Conservation (phyloP, 768 basidiomycete species). For the Pisolithus tinctorius region DNA sequence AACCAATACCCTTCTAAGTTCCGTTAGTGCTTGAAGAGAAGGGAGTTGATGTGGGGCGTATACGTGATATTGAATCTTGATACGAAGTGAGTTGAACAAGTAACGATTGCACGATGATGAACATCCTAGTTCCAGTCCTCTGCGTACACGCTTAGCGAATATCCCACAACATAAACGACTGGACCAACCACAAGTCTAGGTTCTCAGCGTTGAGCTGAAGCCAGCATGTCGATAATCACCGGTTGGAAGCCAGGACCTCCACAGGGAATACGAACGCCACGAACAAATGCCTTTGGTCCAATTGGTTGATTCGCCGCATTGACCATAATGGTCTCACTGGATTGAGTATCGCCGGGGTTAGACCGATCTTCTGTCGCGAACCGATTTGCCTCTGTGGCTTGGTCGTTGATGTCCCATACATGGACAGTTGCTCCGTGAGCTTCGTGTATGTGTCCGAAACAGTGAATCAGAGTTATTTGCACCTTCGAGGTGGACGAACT, state of each 20-base stretch:
- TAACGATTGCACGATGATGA: too few relatives aligned
- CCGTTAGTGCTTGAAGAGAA: too few relatives aligned
- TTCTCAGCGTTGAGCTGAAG: slow-evolving; percentile 4
- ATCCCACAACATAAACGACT: neutral
- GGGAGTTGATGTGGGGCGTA: too few relatives aligned
- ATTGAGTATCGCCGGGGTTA: neutral
- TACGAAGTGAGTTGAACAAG: too few relatives aligned
- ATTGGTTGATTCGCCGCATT: slow-evolving; percentile 12
- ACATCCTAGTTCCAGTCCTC: too few relatives aligned
- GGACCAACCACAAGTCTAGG: neutral
- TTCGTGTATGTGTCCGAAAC: slow-evolving; percentile 61
- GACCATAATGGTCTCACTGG: slow-evolving; percentile 10
- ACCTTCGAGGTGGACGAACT: too few relatives aligned
- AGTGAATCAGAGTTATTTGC: slow-evolving; percentile 27
- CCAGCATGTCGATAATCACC: slow-evolving; percentile 9
- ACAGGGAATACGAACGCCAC: slow-evolving; percentile 3
- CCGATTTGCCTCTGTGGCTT: neutral
- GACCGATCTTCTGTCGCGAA: neutral
- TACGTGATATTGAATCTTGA: too few relatives aligned
- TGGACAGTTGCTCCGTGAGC: slow-evolving; percentile 36
- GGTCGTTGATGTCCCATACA: neutral
- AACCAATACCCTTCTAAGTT: too few relatives aligned
- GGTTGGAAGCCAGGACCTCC: slow-evolving; percentile 13
- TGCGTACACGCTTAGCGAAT: too few relatives aligned
- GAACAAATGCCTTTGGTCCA: neutral